Percentiles rank a stretch among this genome's conserved stretches.
Evolutionary conservation across 1,139 yeast species (phyloP).

Genomic region (Meyerozyma carpophila): DNA sequence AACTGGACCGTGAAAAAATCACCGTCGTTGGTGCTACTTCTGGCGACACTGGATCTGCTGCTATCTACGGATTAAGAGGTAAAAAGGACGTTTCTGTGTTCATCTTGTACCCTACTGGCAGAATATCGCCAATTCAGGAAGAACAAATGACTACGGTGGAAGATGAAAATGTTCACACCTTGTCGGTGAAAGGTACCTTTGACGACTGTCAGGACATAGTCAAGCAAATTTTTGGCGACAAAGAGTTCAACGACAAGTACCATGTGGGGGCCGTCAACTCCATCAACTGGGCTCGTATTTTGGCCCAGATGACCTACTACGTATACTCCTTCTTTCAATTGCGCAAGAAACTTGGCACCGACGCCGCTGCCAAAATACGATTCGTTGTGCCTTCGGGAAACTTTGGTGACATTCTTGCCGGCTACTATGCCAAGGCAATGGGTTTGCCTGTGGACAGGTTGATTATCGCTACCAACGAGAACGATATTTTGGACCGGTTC

Average conservation of each 20-base stretch:
- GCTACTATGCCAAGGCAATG: slow-evolving; percentile 91
- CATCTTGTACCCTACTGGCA: slow-evolving; percentile 92
- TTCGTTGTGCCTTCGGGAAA: slow-evolving; percentile 97
- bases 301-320: slow-evolving; percentile 96
- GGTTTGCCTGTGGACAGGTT: slow-evolving; percentile 86
- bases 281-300: slow-evolving; percentile 97
- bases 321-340: slow-evolving; percentile 86
- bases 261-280: slow-evolving; percentile 98
- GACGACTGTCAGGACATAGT: slow-evolving; percentile 98
- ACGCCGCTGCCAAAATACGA: slow-evolving; percentile 47
- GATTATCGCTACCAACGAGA: slow-evolving; percentile 92
- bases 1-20: slow-evolving; percentile 63
- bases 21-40: slow-evolving; percentile 99
- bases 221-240: slow-evolving; percentile 87
- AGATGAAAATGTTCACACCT: slow-evolving; percentile 88
- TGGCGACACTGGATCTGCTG: slow-evolving; percentile 99
- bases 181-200: slow-evolving; percentile 91
- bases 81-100: slow-evolving; percentile 95
- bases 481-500: slow-evolving; percentile 91
- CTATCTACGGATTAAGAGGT: slow-evolving; percentile 94
- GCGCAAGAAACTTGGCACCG: slow-evolving; percentile 29
- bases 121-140: slow-evolving; percentile 96
- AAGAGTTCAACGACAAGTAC: slow-evolving; percentile 77
- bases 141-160: slow-evolving; percentile 98
- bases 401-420: slow-evolving; percentile 97